Percentiles rank a stretch among this genome's conserved stretches.
Conservation (phyloP, 176 grass and related monocot genomes). For the Triticum dicoccoides region DNA sequence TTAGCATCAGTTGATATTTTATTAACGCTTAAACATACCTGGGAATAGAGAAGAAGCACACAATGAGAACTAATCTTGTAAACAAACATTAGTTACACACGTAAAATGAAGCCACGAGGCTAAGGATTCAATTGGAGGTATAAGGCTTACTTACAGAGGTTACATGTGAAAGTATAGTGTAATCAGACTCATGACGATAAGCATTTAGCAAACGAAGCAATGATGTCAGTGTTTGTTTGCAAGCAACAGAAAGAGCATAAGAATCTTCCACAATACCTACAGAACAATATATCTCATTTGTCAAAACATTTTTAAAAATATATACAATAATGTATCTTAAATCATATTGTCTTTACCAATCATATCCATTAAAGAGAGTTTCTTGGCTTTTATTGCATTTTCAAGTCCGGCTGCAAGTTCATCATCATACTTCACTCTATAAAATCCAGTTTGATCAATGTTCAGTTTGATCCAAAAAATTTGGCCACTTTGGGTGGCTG, state of each 20-base stretch:
- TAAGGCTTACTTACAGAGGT: constrained; percentile 63
- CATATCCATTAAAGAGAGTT: constrained; percentile 75
- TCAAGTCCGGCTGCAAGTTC: constrained; percentile 69
- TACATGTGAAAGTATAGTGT: constrained; percentile 80
- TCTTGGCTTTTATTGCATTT: constrained; percentile 65
- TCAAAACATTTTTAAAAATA: constrained; percentile 2
- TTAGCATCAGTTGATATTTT: constrained; percentile 59
- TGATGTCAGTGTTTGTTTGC: constrained; percentile 76
- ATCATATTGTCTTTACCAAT: constrained; percentile 50
- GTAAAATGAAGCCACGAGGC: constrained; percentile 7
- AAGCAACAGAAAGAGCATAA: constrained; percentile 70
- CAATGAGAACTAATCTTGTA: background rate
- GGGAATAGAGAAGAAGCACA: constrained; percentile 13
- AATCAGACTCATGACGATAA: constrained; percentile 73
- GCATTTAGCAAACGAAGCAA: constrained; percentile 73
- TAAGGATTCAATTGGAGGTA: background rate
- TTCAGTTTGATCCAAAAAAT: constrained; percentile 86
- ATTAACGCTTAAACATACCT: constrained; percentile 68
- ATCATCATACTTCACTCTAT: constrained; percentile 91
- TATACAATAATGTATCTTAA: background rate
- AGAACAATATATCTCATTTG: constrained; percentile 6
- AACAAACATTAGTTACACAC: background rate
- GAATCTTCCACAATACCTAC: constrained; percentile 85
- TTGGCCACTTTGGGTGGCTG: constrained; percentile 22
- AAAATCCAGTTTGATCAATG: constrained; percentile 84